Conservation (phyloP, 2,329 filamentous ascomycete genomes). For the Cercospora sojina region DNA sequence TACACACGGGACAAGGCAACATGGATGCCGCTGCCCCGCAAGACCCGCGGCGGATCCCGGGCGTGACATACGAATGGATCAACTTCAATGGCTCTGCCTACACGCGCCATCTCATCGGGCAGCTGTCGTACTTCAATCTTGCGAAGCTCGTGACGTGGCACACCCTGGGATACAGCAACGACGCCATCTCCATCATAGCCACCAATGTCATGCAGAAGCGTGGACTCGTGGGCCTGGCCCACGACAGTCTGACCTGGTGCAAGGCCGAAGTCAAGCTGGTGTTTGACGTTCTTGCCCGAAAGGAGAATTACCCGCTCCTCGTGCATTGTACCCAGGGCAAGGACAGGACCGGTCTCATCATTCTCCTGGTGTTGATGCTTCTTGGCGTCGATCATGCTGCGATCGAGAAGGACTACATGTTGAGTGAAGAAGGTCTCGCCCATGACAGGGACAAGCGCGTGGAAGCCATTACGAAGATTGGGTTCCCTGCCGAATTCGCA, state of each 20-base stretch:
- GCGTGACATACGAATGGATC: conserved; percentile 64
- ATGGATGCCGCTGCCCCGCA: conserved; percentile 36
- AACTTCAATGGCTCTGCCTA: conserved; percentile 73
- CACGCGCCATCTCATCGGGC: conserved; percentile 65
- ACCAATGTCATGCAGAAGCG: conserved; percentile 68
- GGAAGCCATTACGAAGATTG: conserved; percentile 67
- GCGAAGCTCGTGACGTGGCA: conserved; percentile 64
- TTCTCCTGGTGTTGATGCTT: conserved; percentile 66
- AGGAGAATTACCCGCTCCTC: conserved; percentile 61
- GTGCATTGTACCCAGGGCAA: conserved; percentile 90
- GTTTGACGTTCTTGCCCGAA: conserved; percentile 51
- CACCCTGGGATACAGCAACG: conserved; percentile 63
- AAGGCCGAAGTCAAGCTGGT: conserved; percentile 59
- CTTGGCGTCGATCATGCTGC: conserved; percentile 57
- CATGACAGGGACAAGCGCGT: conserved; percentile 63
- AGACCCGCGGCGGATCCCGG: conserved; percentile 59
- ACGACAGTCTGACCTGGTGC: conserved; percentile 68
- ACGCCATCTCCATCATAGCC: conserved; percentile 69
- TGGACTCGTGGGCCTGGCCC: conserved; percentile 69
- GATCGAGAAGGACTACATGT: conserved; percentile 69
- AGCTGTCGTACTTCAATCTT: conserved; percentile 66
- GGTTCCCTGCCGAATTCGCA: conserved; percentile 71
- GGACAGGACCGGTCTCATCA: conserved; percentile 73
- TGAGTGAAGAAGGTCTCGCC: conserved; percentile 61
- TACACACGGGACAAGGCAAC: not conserved